Evolutionary conservation across 225 moss, liverwort and hornwort genomes (phyloP).

Genomic region (Physcomitrium patens): DNA sequence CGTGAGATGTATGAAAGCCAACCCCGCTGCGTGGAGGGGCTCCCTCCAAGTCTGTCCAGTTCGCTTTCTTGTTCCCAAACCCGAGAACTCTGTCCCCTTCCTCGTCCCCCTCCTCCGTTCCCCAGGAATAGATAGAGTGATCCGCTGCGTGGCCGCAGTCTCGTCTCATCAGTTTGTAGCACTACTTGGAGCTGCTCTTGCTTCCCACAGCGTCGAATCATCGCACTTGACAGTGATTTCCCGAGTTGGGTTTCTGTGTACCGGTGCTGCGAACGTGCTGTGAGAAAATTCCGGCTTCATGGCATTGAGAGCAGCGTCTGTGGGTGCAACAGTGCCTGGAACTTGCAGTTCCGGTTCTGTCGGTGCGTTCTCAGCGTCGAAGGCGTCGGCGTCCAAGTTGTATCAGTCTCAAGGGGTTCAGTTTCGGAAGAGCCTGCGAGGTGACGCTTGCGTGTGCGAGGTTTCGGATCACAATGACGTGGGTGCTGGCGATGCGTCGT

Average conservation of each 20-base stretch:
- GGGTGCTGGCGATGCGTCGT: neutral
- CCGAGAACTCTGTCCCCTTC: conserved; percentile 35
- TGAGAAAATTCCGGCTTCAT: neutral
- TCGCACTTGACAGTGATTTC: neutral
- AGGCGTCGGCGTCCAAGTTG: conserved; percentile 37
- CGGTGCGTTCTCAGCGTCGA: conserved; percentile 44
- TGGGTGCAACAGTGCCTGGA: conserved; percentile 23
- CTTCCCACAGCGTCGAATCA: neutral
- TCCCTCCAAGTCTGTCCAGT: conserved; percentile 23
- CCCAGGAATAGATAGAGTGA: conserved; percentile 35
- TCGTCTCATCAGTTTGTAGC: too few species aligned
- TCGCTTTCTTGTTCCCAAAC: neutral
- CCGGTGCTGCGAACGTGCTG: neutral
- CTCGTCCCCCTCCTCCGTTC: neutral
- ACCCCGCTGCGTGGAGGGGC: conserved; percentile 40
- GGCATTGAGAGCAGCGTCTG: conserved; percentile 44
- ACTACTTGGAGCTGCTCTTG: neutral
- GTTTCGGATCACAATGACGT: conserved; percentile 19
- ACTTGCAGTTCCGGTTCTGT: conserved; percentile 21
- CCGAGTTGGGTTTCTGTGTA: neutral
- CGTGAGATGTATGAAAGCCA: conserved; percentile 20
- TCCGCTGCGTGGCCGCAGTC: neutral
- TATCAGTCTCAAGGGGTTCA: conserved; percentile 27
- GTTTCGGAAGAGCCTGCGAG: conserved; percentile 30
- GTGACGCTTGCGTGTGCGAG: conserved; percentile 44